Evolutionary conservation across 345 rosid species (phyloP), one percentile per base, ranked within the genome.

Genomic region (Gossypium herbaceum): DNA sequence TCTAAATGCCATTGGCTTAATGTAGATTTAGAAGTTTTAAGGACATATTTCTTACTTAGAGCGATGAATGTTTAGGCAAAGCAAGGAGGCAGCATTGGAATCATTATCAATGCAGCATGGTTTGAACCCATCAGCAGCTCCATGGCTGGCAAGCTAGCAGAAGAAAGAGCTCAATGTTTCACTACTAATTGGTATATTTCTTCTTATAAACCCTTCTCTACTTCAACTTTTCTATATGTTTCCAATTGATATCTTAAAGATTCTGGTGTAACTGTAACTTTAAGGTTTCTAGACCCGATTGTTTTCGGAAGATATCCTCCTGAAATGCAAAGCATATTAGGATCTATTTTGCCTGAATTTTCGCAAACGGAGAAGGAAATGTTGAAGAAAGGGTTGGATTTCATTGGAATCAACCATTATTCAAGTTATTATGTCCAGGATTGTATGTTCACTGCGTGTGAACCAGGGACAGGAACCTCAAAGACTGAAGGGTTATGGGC

Each of bases 381-480:
- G 70, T 81, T 84, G 72, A 75, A 73, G 64, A 74, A 66, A 2
- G 83, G 79, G 12, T 68, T 85, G 47, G 88, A 91, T 78, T 91
- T 91, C 79, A 84, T 89, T 12, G 91, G 92, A 29, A 73, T 92
- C n/a, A 89, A 92, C 74, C 89, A 89, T 56, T 91, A 91, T 44
- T 85, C 82, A 0, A 82, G 89, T 79, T 81, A 68, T 78, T 92
- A 88, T 54, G 79, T 82, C 1, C 75, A 88, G 72, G 94, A 90
- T 77, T 90, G 94, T 82, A 60, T 85, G n/a, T 81, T 75, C 71
- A 69, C 89, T 6, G 2, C n/a, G 16, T 89, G 92, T 73, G 82
- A 86, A 50, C 82, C 83, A 10, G 92, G 89, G 44, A 52, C 76
- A 25, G 91, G 90, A 70, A 75, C 81, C 51, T 71, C 92, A 2